Evolutionary conservation across 2,329 filamentous ascomycete genomes (phyloP).

Genomic region (Xylariaceae sp.): DNA sequence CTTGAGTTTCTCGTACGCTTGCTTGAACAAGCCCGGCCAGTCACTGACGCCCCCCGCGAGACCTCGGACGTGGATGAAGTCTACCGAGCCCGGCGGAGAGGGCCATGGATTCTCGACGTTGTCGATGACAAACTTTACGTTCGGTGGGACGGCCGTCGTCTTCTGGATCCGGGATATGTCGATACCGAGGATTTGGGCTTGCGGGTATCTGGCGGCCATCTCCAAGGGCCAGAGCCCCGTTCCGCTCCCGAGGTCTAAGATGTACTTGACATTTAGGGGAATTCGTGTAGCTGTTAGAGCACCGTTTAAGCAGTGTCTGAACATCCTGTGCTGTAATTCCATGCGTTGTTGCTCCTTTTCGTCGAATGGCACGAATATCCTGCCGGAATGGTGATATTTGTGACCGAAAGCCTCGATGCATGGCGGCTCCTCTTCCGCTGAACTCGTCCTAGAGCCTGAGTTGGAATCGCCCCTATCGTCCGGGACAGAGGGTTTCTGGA

Average conservation of each 20-base stretch:
- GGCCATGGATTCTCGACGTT: conserved; percentile 60
- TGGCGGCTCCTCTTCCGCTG: conserved; percentile 22
- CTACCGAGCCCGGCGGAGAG: conserved; percentile 39
- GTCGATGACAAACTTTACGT: conserved; percentile 65
- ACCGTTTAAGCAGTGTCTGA: conserved; percentile 40
- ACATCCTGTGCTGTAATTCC: conserved; percentile 37
- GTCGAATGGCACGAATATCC: conserved; percentile 42
- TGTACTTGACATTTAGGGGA: conserved; percentile 37
- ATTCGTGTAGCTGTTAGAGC: conserved; percentile 40
- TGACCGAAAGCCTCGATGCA: conserved; percentile 41
- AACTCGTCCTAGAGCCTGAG: conserved; percentile 20
- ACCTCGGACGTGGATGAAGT: conserved; percentile 54
- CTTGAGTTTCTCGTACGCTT: conserved; percentile 50
- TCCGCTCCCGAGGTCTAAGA: conserved; percentile 53
- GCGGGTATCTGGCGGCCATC: conserved; percentile 50
- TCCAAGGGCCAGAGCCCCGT: conserved; percentile 53
- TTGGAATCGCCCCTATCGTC: conserved; percentile 22
- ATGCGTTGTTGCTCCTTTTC: conserved; percentile 38
- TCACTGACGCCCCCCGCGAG: conserved; percentile 53
- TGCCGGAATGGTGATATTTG: conserved; percentile 39
- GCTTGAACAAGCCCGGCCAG: conserved; percentile 46
- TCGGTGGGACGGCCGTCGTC: conserved; percentile 58
- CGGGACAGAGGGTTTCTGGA: conserved; percentile 24
- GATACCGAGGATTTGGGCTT: conserved; percentile 49
- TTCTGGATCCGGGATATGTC: conserved; percentile 51